phyloP scores from a whole-genome alignment of 2,329 filamentous ascomycete species.

The Ceratocystis eucalypticola region DNA sequence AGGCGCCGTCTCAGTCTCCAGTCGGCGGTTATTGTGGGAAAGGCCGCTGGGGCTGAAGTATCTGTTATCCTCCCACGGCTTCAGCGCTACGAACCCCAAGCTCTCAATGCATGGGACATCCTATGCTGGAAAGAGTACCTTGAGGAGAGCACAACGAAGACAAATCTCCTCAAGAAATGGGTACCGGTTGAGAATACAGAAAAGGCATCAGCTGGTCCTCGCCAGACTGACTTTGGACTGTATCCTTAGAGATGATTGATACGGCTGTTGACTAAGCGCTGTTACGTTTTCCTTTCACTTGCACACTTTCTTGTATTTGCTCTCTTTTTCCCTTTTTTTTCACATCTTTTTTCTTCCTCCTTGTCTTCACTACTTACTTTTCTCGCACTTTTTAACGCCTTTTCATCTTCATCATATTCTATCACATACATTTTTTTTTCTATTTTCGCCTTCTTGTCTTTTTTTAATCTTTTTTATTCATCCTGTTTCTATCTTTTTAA shows the following conservation, averaged over 20 bases:
- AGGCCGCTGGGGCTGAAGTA: constrained; percentile 27
- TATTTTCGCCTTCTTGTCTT: neutral
- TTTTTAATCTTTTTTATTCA: constrained; percentile 3
- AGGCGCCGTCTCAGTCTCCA: constrained; percentile 36
- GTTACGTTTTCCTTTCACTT: neutral
- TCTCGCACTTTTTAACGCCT: neutral
- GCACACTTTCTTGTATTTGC: neutral
- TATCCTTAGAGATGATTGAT: constrained; percentile 12
- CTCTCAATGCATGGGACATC: constrained; percentile 33
- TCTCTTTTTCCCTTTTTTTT: neutral
- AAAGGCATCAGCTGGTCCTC: neutral
- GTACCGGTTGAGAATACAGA: constrained; percentile 12
- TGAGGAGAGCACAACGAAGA: constrained; percentile 11
- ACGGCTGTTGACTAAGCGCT: neutral
- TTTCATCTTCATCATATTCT: constrained; percentile 3
- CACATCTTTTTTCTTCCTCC: neutral
- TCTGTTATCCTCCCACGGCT: constrained; percentile 28
- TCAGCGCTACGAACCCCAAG: constrained; percentile 29
- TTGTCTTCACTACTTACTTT: neutral
- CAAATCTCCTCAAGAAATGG: constrained; percentile 12
- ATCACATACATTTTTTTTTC: constrained; percentile 3
- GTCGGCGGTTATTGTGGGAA: constrained; percentile 30
- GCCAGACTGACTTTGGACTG: constrained; percentile 14
- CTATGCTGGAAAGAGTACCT: constrained; percentile 39
- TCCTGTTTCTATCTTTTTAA: constrained; percentile 10